Percentiles rank a stretch among this genome's conserved stretches.
These are phyloP conservation scores for Saccharomyces hybrid DNA, from an alignment of 1,139 yeast genomes.

Conservation along the genomic window DNA sequence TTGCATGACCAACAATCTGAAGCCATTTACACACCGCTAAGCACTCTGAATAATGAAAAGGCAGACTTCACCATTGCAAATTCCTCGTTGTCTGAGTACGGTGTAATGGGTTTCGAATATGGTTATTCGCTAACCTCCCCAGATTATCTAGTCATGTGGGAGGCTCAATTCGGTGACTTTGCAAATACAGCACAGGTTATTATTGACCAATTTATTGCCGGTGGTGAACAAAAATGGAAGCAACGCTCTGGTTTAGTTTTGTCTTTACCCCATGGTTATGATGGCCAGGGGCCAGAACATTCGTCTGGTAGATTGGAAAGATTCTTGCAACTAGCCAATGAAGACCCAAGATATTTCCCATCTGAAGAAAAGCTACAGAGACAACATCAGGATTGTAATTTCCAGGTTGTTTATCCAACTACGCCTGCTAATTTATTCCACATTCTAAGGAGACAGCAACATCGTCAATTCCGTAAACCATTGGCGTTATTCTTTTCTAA, in stretches of 20 bases:
- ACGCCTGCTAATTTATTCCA: slow-evolving; percentile 98
- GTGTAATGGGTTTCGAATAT: slow-evolving; percentile 98
- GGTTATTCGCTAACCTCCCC: slow-evolving; percentile 98
- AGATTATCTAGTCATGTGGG: slow-evolving; percentile 96
- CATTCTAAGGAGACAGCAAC: slow-evolving; percentile 96
- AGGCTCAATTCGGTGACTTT: slow-evolving; percentile 99
- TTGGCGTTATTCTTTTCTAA: slow-evolving; percentile 84
- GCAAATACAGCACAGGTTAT: slow-evolving; percentile 99
- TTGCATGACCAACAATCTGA: slow-evolving; percentile 92
- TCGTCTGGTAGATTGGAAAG: slow-evolving; percentile 97
- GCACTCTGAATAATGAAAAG: slow-evolving; percentile 69
- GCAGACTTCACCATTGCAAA: slow-evolving; percentile 84
- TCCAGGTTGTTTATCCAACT: slow-evolving; percentile 97
- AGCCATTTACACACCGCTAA: slow-evolving; percentile 73
- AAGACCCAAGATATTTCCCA: slow-evolving; percentile 94
- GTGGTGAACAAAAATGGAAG: slow-evolving; percentile 98
- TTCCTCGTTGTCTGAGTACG: slow-evolving; percentile 97
- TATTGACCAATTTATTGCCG: slow-evolving; percentile 91
- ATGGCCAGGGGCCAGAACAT: slow-evolving; percentile 99
- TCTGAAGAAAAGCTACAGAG: slow-evolving; percentile 78
- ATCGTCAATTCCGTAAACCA: slow-evolving; percentile 98
- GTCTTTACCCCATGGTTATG: slow-evolving; percentile 98
- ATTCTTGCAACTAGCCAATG: slow-evolving; percentile 91
- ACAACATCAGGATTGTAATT: slow-evolving; percentile 97
- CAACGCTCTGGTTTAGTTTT: slow-evolving; percentile 95